Base-by-base conservation (phyloP, 225 moss, liverwort and hornwort genomes). In the Physcomitrellopsis africana region DNA sequence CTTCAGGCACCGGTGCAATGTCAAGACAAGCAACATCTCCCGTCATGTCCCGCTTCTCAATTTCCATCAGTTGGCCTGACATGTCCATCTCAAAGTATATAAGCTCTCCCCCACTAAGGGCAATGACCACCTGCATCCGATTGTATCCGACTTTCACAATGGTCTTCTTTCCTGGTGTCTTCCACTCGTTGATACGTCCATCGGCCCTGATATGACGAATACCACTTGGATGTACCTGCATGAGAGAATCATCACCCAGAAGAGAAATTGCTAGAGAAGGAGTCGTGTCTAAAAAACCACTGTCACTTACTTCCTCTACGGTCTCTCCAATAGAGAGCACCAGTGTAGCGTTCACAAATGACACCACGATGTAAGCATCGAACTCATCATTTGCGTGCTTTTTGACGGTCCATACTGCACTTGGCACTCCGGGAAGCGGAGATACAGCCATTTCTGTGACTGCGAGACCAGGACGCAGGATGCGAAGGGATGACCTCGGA, bases 121-220 rank as follows among this genome's bases (percentile, higher is more conserved):
- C 99, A 82, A 99, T 99, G 23, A 95, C 99, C 69, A 99, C 99
- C 82, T 99, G 99, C 99, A 88, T 99, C 76, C 92, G 87, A 78
- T 99, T 99, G 75, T 90, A 99, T 8, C 99, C 99, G 19, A 99
- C 99, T 74, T 87, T 93, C 67, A 93, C 99, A 12, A 99, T 93
- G 23, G 93, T 93, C 70, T 99, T 99, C 81, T 95, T 99, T 27
- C 99, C 99, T 2, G 99, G 99, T 51, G 99, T 99, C 85, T 95
- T 95, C 99, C 99, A 99, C 75, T 99, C 99, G 29, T 99, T 99
- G 75, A 95, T 99, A 92, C 99, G 99, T 26, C 99, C 95, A 68
- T 99, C 99, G 37, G 99, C 99, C 68, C 95, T 92, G 58, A 99
- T 99, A 71, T 99, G 99, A 62, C 99, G 87, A 75, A 99, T 95